phyloP scores from a whole-genome alignment of 768 basidiomycete species.

The Termitomyces bulborhizus region DNA sequence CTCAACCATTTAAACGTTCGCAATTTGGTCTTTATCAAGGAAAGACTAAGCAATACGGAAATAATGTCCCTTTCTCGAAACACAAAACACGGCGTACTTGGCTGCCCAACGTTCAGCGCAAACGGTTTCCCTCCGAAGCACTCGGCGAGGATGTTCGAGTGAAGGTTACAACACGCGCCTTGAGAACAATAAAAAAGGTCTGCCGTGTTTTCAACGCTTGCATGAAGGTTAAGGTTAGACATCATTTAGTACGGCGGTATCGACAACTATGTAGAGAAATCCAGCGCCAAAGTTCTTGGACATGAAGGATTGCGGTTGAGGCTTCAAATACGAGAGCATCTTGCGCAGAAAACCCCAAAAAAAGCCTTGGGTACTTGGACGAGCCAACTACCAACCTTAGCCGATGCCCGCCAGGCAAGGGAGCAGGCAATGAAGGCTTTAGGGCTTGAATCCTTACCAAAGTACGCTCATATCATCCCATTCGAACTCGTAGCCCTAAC shows the following conservation, averaged over 20 bases:
- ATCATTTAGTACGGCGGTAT: conserved; percentile 54
- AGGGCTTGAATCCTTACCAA: conserved; percentile 14
- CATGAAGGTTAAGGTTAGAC: background rate
- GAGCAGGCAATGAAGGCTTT: conserved; percentile 19
- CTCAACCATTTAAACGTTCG: conserved; percentile 75
- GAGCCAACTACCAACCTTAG: conserved; percentile 6
- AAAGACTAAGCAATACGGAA: conserved; percentile 72
- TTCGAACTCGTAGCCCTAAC: background rate
- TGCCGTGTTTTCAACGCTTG: conserved; percentile 3
- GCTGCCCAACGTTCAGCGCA: conserved; percentile 83
- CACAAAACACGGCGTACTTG: conserved; percentile 84
- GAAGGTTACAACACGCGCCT: conserved; percentile 69
- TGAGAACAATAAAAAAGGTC: conserved; percentile 84
- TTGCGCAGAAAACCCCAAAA: background rate
- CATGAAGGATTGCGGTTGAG: conserved; percentile 47
- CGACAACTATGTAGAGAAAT: conserved; percentile 59
- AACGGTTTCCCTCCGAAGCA: conserved; percentile 63
- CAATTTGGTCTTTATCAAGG: conserved; percentile 82
- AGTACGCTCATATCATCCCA: conserved; percentile 3
- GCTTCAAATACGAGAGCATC: conserved; percentile 22
- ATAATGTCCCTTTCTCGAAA: conserved; percentile 86
- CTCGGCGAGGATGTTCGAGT: conserved; percentile 52
- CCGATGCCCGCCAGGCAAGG: conserved; percentile 17
- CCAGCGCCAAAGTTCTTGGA: conserved; percentile 31
- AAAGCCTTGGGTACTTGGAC: background rate